A percentile compares a stretch with the other conserved stretches of the same genome.
Evolutionary conservation across 106 monocot species (phyloP).

Genomic region (Agapanthus africanus): DNA sequence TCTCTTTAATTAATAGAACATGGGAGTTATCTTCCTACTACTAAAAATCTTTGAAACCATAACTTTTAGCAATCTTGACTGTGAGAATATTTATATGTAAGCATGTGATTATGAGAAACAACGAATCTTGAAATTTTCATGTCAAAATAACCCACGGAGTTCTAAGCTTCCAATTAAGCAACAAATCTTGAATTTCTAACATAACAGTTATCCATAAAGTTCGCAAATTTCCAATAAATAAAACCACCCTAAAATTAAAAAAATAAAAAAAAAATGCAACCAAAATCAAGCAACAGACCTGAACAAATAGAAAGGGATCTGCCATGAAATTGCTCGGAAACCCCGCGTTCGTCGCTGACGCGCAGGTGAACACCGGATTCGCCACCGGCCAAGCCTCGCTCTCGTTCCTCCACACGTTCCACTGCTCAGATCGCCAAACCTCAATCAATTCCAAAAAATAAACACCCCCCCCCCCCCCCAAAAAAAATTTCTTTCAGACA

Average conservation of each 20-base stretch:
- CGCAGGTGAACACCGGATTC: slow-evolving; percentile 80
- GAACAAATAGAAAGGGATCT: slow-evolving; percentile 75
- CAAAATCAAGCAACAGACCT: slow-evolving; percentile 29
- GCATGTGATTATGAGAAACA: too few relatives aligned
- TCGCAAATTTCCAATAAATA: not conserved
- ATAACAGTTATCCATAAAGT: not conserved
- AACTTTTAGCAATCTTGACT: too few relatives aligned
- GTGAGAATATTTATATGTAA: too few relatives aligned
- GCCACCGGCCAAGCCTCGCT: slow-evolving; percentile 87
- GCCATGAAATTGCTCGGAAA: slow-evolving; percentile 86
- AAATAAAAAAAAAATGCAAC: too few relatives aligned
- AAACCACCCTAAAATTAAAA: not conserved
- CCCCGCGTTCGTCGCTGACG: slow-evolving; percentile 42
- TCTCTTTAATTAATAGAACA: too few relatives aligned
- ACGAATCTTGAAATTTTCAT: too few relatives aligned
- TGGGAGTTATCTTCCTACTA: too few relatives aligned
- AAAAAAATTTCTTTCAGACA: not conserved
- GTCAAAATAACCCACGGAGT: not conserved
- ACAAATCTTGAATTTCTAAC: too few relatives aligned
- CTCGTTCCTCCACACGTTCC: slow-evolving; percentile 47
- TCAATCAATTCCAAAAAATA: not conserved
- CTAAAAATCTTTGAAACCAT: too few relatives aligned
- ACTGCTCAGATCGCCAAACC: slow-evolving; percentile 18
- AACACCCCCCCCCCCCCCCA: not conserved
- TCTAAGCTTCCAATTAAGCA: not conserved